Conservation (phyloP, 2,329 filamentous ascomycete genomes). For the Pyricularia grisea region DNA sequence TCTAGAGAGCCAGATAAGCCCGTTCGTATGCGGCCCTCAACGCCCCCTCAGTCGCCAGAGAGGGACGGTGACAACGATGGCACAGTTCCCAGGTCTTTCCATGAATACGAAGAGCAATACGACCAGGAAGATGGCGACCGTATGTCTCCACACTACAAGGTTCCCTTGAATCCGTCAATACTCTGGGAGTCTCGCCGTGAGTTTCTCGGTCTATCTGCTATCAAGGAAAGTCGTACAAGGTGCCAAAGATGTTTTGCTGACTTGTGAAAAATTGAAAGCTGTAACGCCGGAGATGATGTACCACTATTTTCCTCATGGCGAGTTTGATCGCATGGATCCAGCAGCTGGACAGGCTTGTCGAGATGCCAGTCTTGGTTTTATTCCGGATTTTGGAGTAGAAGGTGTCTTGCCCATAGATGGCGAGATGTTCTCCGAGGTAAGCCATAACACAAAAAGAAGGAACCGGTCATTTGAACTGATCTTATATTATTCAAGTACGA, state of each 20-base stretch:
- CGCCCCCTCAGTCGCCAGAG: conserved; percentile 9
- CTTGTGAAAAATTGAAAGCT: conserved; percentile 13
- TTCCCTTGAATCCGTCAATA: conserved; percentile 3
- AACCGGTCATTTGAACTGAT: neutral
- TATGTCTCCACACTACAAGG: conserved; percentile 12
- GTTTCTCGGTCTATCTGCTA: neutral
- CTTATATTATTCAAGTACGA: conserved; percentile 1
- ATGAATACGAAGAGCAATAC: conserved; percentile 12
- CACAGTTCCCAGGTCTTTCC: conserved; percentile 5
- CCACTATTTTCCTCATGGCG: conserved; percentile 11
- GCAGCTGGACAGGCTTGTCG: conserved; percentile 14
- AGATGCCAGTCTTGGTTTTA: conserved; percentile 10
- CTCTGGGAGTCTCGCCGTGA: conserved; percentile 10
- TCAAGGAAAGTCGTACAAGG: neutral
- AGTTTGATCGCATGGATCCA: conserved; percentile 23
- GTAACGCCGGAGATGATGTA: conserved; percentile 9
- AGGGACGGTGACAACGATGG: conserved; percentile 3
- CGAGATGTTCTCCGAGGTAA: conserved; percentile 3
- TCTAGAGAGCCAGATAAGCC: neutral
- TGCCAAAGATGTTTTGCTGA: neutral
- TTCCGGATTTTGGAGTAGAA: conserved; percentile 7
- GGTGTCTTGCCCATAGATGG: neutral
- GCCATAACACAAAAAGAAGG: neutral
- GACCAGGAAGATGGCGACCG: conserved; percentile 15
- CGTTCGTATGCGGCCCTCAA: conserved; percentile 5